Conservation (phyloP, 345 rosid genomes). For the Microthlaspi erraticum region DNA sequence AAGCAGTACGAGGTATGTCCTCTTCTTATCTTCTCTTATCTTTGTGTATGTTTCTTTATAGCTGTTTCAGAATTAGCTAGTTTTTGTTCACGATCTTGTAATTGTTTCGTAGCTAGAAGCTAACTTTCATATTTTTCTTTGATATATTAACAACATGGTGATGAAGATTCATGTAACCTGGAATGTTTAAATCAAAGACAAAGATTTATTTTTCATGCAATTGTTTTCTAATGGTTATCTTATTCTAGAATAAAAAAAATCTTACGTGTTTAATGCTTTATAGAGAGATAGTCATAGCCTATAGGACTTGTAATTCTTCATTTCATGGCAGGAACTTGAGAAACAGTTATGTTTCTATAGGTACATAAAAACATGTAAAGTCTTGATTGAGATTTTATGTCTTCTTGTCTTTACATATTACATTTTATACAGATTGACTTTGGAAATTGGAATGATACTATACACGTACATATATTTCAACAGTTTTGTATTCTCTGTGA, state of each 20-base stretch:
- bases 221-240: neutral
- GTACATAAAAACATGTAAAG: neutral
- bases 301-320: neutral
- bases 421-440: neutral
- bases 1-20: constrained; percentile 34
- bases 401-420: constrained; percentile 10
- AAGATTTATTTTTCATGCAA: neutral
- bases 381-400: neutral
- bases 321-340: neutral
- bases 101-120: neutral
- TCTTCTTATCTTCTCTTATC: constrained; percentile 25
- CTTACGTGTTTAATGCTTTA: neutral
- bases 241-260: neutral
- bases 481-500: constrained; percentile 37
- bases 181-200: neutral
- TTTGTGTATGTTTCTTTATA: constrained; percentile 1
- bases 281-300: neutral
- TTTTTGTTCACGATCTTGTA: constrained; percentile 2
- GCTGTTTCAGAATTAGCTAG: neutral
- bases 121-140: neutral
- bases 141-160: neutral
- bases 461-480: constrained; percentile 22
- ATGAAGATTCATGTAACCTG: constrained; percentile 13
- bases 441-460: constrained; percentile 16
- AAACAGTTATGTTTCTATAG: constrained; percentile 9